These are phyloP conservation scores for Venturiaceae sp. DNA, from an alignment of 2,329 filamentous ascomycete species.

Conservation along the genomic window DNA sequence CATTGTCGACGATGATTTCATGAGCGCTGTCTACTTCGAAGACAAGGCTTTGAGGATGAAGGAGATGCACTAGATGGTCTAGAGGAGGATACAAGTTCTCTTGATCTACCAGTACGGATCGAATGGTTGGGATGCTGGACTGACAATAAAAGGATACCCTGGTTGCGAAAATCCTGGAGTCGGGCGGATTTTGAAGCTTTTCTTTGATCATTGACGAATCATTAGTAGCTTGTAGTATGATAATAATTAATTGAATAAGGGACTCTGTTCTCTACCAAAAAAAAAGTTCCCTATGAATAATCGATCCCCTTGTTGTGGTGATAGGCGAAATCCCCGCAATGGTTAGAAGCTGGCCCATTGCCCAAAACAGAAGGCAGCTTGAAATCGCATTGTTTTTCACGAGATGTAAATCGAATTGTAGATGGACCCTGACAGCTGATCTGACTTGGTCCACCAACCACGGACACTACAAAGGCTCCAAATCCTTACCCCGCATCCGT, in stretches of 20 bases:
- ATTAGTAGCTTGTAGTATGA: neutral
- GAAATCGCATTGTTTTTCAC: neutral
- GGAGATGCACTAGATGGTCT: neutral
- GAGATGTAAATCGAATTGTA: neutral
- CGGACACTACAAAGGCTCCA: neutral
- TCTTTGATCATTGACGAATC: no score
- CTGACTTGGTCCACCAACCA: no score
- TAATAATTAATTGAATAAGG: neutral
- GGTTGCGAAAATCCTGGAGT: neutral
- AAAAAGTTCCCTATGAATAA: no score
- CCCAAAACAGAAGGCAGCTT: neutral
- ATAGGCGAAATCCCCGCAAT: neutral
- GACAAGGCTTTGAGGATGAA: conserved; percentile 5
- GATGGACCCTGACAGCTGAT: neutral
- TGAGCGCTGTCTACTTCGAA: conserved; percentile 6
- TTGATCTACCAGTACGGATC: no score
- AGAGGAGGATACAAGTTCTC: no score
- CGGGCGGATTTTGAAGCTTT: no score
- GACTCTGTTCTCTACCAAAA: neutral
- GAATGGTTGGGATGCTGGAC: neutral
- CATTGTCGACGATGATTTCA: conserved; percentile 6
- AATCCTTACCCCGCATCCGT: neutral
- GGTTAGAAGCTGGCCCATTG: neutral
- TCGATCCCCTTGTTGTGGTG: neutral
- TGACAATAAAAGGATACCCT: neutral